phyloP scores from a whole-genome alignment of 352 stramenopile species.

The Pythium myriotylum region DNA sequence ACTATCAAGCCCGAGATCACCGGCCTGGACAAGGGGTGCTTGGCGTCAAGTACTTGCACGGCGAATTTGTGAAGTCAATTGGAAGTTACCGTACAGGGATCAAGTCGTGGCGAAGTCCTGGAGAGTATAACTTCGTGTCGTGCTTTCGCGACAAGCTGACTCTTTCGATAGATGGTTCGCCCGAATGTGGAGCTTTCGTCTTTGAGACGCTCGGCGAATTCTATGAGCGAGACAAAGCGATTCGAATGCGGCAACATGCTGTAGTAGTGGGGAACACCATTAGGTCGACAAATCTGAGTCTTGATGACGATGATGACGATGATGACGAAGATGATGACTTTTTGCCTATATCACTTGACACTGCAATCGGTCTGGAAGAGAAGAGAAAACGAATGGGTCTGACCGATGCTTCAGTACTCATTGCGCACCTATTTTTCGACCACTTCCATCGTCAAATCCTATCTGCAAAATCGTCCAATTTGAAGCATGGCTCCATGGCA shows the following conservation, averaged over 20 bases:
- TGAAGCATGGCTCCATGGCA: background rate
- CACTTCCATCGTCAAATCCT: slow-evolving; percentile 25
- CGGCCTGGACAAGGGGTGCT: slow-evolving; percentile 4
- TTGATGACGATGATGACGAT: slow-evolving; percentile 1
- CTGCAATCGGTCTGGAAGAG: slow-evolving; percentile 18
- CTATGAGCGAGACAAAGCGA: slow-evolving; percentile 23
- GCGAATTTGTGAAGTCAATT: slow-evolving; percentile 27
- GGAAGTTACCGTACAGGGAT: slow-evolving; percentile 1
- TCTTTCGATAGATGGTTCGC: slow-evolving; percentile 29
- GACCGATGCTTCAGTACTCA: slow-evolving; percentile 14
- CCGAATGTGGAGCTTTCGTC: slow-evolving; percentile 29
- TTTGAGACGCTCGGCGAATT: slow-evolving; percentile 31
- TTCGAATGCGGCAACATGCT: background rate
- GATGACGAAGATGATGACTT: slow-evolving; percentile 18
- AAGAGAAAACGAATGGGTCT: slow-evolving; percentile 26
- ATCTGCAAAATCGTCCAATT: background rate
- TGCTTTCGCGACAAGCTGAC: slow-evolving; percentile 28
- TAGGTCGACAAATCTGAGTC: background rate
- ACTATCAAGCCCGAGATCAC: background rate
- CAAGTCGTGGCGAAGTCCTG: slow-evolving; percentile 21
- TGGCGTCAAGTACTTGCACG: slow-evolving; percentile 27
- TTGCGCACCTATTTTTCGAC: slow-evolving; percentile 24
- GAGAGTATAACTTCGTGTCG: slow-evolving; percentile 17
- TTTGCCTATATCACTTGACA: slow-evolving; percentile 3
- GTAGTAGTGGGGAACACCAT: background rate